Conservation (phyloP, 345 rosid species). For the Adansonia digitata region DNA sequence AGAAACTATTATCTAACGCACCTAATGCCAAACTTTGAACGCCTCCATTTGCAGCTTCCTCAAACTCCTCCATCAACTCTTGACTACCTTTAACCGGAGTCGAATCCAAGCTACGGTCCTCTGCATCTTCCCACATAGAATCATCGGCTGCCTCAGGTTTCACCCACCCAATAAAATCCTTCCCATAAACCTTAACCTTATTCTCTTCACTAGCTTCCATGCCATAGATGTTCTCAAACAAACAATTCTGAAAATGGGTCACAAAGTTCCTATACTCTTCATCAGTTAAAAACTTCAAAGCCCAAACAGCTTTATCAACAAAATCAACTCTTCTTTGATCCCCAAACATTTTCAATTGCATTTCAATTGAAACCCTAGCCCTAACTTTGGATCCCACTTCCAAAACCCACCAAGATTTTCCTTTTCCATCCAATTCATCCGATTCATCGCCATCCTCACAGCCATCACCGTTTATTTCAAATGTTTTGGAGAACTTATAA, state of each 20-base stretch:
- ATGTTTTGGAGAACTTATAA: slow-evolving; percentile 43
- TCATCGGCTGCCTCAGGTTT: slow-evolving; percentile 91
- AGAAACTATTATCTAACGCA: slow-evolving; percentile 82
- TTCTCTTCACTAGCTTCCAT: slow-evolving; percentile 60
- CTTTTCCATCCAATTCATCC: slow-evolving; percentile 16
- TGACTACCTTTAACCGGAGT: slow-evolving; percentile 29
- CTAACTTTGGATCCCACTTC: slow-evolving; percentile 65
- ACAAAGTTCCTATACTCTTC: slow-evolving; percentile 67
- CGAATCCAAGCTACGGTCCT: slow-evolving; percentile 30
- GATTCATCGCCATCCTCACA: slow-evolving; percentile 29
- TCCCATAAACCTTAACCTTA: slow-evolving; percentile 72
- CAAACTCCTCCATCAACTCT: slow-evolving; percentile 75
- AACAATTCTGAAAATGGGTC: slow-evolving; percentile 59
- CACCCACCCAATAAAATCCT: slow-evolving; percentile 86
- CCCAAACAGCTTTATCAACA: slow-evolving; percentile 79
- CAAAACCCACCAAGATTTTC: slow-evolving; percentile 57
- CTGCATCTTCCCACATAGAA: slow-evolving; percentile 93
- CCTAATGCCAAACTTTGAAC: slow-evolving; percentile 86
- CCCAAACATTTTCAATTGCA: slow-evolving; percentile 88
- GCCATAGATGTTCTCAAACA: slow-evolving; percentile 84
- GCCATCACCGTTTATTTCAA: slow-evolving; percentile 21
- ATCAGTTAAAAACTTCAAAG: slow-evolving; percentile 64
- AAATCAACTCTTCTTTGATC: slow-evolving; percentile 84
- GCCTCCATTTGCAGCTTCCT: slow-evolving; percentile 85
- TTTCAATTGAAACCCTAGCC: slow-evolving; percentile 65